Base-by-base conservation (phyloP, 441 rosid genomes). In the Gossypium davidsonii region DNA sequence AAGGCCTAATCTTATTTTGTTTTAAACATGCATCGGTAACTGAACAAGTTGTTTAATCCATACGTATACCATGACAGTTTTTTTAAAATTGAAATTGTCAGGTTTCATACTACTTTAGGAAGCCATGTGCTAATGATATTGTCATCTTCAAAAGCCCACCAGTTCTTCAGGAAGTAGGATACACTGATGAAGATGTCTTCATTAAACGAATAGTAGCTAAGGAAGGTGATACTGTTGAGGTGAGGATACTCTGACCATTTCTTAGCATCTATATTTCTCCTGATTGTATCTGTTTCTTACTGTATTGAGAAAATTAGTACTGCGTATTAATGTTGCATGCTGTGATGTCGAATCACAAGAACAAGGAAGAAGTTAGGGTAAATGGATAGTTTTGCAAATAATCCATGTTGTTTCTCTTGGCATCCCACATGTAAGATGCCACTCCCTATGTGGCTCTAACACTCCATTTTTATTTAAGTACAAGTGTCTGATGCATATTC, bases 101-200 rank as follows among this genome's bases (percentile, higher is more conserved):
- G 99, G 94, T 91, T 59, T 74, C 92, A 0, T 91, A 87, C 88
- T 79, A 83, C 78, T 93, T 93, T 83, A 90, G 98, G 81, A 87
- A 93, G 88, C 99, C 98, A 3, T 93, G 99, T 81, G 86, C 93
- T 58, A 91, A 93, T 72, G 98, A 95, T 73, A 85, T 93, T 58
- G 96, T 95, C 34, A 93, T 95, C 74, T 95, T 95, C 79, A 91
- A 88, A 84, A 91, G 96, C 75, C 97, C 99, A 28, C 97, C 97
- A 0, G 93, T 86, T 53, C 97, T 95, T 77, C 98, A 91, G 72
- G 88, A 93, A 85, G 92, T 87, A 78, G 99, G 97, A 70, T 93
- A 91, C 78, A 93, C 94, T 0, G 92, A 93, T 76, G 88, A 87
- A 10, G 98, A 93, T 77, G 98, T 95, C 10, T 95, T 95, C 83